phyloP scores from a whole-genome alignment of 495 filamentous ascomycete genomes.

The Bacidia rubella region DNA sequence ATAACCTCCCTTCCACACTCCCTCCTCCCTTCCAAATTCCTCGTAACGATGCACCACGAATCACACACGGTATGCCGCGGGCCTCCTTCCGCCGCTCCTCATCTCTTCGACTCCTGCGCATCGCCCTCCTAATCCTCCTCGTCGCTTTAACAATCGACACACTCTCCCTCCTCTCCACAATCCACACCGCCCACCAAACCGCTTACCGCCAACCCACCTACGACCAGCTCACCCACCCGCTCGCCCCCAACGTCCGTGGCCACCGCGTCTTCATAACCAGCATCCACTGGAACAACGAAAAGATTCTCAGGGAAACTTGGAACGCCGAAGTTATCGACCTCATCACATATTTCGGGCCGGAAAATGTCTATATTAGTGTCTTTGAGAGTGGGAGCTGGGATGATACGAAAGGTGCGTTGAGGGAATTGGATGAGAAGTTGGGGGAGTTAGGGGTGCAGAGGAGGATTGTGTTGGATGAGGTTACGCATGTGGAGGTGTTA shows the following conservation, averaged over 20 bases:
- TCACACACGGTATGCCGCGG: not conserved
- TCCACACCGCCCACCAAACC: not conserved
- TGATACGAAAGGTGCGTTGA: constrained; percentile 49
- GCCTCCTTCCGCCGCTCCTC: constrained; percentile 17
- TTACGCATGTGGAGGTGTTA: constrained; percentile 43
- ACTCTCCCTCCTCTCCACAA: constrained; percentile 9
- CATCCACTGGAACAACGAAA: constrained; percentile 58
- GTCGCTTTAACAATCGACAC: constrained; percentile 17
- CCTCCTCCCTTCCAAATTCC: too few species aligned
- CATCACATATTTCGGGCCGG: constrained; percentile 39
- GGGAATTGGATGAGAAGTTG: constrained; percentile 43
- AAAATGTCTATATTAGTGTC: constrained; percentile 59
- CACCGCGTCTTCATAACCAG: constrained; percentile 51
- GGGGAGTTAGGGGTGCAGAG: constrained; percentile 37
- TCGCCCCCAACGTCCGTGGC: not conserved
- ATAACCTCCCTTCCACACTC: too few species aligned
- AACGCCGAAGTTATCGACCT: constrained; percentile 44
- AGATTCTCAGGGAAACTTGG: constrained; percentile 48
- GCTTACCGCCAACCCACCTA: not conserved
- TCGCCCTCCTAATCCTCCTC: constrained; percentile 12
- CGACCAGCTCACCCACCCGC: too few species aligned
- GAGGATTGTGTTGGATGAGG: constrained; percentile 38
- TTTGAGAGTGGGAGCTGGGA: constrained; percentile 64
- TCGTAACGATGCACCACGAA: not conserved
- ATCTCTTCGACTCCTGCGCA: constrained; percentile 14